Conservation (phyloP, 1,284 basidiomycete species). For the Leccinum variabile region DNA sequence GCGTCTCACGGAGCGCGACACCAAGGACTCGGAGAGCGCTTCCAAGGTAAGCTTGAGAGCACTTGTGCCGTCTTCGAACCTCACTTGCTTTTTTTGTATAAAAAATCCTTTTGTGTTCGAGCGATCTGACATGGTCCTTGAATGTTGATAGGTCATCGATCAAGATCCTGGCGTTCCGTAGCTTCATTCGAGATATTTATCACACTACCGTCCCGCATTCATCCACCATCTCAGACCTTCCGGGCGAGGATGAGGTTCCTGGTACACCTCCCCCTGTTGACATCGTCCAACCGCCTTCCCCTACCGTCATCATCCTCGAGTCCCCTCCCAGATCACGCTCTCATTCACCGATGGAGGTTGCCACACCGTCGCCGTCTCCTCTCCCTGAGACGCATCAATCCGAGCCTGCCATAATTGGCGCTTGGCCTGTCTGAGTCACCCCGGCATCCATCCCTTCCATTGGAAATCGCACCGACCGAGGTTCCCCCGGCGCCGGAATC, state of each 20-base stretch:
- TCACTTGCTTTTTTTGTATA: too few relatives aligned
- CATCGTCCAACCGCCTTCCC: constrained; percentile 19
- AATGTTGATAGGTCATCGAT: too few relatives aligned
- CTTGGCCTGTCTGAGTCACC: constrained; percentile 36
- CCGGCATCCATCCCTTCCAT: constrained; percentile 15
- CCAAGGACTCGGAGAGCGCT: constrained; percentile 41
- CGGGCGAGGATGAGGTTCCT: constrained; percentile 13
- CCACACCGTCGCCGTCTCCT: constrained; percentile 36
- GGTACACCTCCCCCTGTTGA: constrained; percentile 20
- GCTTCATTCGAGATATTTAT: too few relatives aligned
- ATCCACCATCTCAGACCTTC: constrained; percentile 12
- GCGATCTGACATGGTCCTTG: too few relatives aligned
- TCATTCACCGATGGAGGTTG: constrained; percentile 51
- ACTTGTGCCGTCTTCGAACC: background rate
- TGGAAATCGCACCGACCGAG: constrained; percentile 16
- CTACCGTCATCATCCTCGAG: constrained; percentile 17
- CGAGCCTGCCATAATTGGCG: constrained; percentile 36
- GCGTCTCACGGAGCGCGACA: constrained; percentile 40
- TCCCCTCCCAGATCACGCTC: constrained; percentile 34
- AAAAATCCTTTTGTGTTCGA: too few relatives aligned
- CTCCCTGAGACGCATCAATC: constrained; percentile 16
- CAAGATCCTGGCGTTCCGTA: too few relatives aligned
- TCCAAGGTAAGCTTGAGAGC: constrained; percentile 33
- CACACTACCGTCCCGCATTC: too few relatives aligned
- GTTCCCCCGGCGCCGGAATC: constrained; percentile 3